These are phyloP conservation scores for Trichoderma breve DNA, from an alignment of 2,329 filamentous ascomycete species.

Conservation along the genomic window DNA sequence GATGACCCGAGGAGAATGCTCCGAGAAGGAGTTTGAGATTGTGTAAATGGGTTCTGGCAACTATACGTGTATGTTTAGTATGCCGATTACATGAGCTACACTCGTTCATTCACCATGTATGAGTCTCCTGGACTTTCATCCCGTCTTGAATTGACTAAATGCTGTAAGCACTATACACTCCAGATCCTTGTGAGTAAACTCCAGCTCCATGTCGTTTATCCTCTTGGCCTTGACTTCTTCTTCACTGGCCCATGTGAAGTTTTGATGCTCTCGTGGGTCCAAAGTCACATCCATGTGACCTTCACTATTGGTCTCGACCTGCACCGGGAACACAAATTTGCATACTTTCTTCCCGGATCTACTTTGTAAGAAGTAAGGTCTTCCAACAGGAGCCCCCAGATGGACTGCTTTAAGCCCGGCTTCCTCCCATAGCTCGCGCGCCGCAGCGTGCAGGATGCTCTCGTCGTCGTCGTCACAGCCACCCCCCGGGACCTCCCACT, in stretches of 20 bases:
- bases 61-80: neutral
- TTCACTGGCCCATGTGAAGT: neutral
- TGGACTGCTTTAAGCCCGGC: neutral
- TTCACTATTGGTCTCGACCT: neutral
- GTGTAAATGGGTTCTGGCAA: neutral
- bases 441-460: neutral
- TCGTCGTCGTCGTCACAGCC: neutral
- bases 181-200: neutral
- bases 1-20: fast-evolving
- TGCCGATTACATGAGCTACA: neutral
- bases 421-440: neutral
- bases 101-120: neutral
- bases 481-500: neutral
- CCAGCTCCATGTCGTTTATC: neutral
- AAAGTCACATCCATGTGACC: neutral
- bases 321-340: neutral
- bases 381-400: neutral
- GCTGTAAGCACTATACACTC: neutral
- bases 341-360: neutral
- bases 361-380: neutral
- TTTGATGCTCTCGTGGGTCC: neutral
- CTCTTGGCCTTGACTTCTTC: neutral
- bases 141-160: neutral
- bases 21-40: neutral
- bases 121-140: neutral